phyloP scores from a whole-genome alignment of 1,284 basidiomycete species.

The Trichosporon sp. region DNA sequence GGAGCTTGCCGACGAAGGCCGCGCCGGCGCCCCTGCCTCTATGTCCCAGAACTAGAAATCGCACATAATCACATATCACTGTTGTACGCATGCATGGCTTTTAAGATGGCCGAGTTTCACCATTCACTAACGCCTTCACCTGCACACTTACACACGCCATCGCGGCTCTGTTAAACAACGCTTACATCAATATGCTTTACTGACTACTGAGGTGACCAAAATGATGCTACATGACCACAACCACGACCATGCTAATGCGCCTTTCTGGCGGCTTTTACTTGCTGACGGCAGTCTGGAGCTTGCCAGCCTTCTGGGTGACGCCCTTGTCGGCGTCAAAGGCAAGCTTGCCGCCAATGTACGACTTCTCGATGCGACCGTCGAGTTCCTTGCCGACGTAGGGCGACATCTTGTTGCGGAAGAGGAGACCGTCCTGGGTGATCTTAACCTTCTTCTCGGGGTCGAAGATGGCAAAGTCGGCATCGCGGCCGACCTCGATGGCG shows the following conservation, averaged over 20 bases:
- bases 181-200: background rate
- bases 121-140: background rate
- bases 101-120: background rate
- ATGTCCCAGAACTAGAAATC: background rate
- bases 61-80: background rate
- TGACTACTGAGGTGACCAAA: background rate
- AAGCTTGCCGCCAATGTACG: constrained; percentile 66
- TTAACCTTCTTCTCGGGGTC: constrained; percentile 61
- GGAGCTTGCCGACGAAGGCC: constrained; percentile 51
- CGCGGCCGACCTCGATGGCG: constrained; percentile 61
- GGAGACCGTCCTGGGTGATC: constrained; percentile 55
- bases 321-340: constrained; percentile 54
- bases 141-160: background rate
- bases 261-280: background rate
- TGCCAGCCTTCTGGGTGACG: constrained; percentile 12
- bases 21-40: background rate
- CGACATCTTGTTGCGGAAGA: constrained; percentile 88
- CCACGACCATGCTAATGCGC: background rate
- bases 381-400: constrained; percentile 73
- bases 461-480: constrained; percentile 82
- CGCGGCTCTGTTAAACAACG: background rate
- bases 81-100: constrained; percentile 43
- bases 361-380: constrained; percentile 65
- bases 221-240: background rate
- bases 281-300: background rate